Evolutionary conservation across 306 rosid genomes (phyloP), one percentile per base, ranked within the genome.

Genomic region (Abrus pulchellus): DNA sequence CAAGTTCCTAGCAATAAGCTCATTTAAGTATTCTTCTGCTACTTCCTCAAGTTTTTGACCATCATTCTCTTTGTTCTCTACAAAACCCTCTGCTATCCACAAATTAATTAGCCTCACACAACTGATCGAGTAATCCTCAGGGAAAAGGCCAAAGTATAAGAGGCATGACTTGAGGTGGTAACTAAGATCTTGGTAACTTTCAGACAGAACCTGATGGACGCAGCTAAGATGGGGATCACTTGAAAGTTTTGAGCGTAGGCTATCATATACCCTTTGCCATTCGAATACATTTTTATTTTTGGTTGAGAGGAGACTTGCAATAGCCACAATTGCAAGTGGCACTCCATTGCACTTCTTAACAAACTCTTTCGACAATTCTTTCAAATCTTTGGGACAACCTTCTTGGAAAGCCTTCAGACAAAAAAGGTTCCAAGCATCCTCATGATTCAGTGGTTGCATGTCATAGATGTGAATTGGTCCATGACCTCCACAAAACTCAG

Each of bases 61-160:
- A 11, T 10, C 29, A 29, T 59, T 5, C 41, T 20, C 20, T 20
- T 20, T 20, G 20, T 20, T 20, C 20, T 33, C 1, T 10, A 61
- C 9, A 33, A 61, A 61, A 32, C 44, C 67, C 28, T 61, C 67
- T 1, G 67, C 67, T 11, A 61, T 5, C 47, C 68, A 34, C 47
- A 62, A 62, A 33, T 41, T 43, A 62, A 36, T 6, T 1, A 62
- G 47, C 3, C 68, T 62, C 47, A 9, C 4, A 9, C 63, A 55
- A 12, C 52, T 50, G 49, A 82, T 76, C 13, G 72, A 68, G 12
- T 68, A 14, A 47, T 10, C 81, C 48, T 68, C 33, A 0, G 77
- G 85, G 27, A 82, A 82, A 43, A 75, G 52, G 12, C 85, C 40
- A 27, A 82, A 68, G 65, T 68, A 82, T 20, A 75, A 68, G 66